Conservation (phyloP, 139 green algal genomes). For the Dunaliella sp. region DNA sequence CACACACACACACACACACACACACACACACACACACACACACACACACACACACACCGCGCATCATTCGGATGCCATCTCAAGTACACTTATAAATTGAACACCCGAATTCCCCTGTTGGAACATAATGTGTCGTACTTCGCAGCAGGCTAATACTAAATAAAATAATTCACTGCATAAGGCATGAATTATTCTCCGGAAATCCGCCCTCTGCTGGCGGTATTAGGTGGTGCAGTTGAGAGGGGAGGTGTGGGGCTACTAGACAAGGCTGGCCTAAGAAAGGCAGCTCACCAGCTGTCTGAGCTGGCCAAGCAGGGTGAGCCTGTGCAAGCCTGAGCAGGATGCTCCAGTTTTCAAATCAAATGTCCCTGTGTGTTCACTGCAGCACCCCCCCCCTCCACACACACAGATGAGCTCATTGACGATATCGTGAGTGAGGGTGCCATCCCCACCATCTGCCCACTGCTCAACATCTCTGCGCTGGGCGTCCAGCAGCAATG, state of each 20-base stretch:
- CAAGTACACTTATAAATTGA: too few species aligned
- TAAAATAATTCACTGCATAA: too few species aligned
- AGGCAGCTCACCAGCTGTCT: conserved; percentile 56
- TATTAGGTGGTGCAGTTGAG: background rate
- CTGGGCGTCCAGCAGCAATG: background rate
- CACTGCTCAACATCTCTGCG: conserved; percentile 50
- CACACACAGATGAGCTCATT: conserved; percentile 68
- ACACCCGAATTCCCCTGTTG: too few species aligned
- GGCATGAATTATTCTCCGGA: background rate
- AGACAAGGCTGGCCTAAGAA: conserved; percentile 45
- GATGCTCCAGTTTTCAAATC: too few species aligned
- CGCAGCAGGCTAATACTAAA: too few species aligned
- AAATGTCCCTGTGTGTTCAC: background rate
- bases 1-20: too few species aligned
- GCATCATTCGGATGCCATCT: too few species aligned
- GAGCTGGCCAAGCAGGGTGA: conserved; percentile 64
- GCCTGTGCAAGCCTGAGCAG: background rate
- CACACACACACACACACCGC: too few species aligned
- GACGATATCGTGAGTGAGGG: conserved; percentile 68
- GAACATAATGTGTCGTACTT: too few species aligned
- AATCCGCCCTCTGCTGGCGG: background rate
- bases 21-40: too few species aligned
- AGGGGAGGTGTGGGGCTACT: background rate
- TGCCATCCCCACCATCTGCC: conserved; percentile 65
- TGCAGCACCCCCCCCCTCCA: background rate